Conservation (phyloP, 306 rosid species). For the Geum urbanum region DNA sequence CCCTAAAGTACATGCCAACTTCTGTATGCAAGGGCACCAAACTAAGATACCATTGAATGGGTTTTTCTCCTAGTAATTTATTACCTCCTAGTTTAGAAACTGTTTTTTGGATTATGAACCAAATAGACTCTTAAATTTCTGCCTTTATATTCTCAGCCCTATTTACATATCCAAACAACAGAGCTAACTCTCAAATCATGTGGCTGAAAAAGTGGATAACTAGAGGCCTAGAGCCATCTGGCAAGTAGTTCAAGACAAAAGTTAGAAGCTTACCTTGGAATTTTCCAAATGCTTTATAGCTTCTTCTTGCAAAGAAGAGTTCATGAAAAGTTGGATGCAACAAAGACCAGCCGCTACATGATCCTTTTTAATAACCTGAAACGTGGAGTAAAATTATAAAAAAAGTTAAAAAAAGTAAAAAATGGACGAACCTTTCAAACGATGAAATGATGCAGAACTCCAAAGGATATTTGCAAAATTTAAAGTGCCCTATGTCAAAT, state of each 20-base stretch:
- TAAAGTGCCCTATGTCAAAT: not conserved
- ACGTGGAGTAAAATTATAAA: slow-evolving; percentile 8
- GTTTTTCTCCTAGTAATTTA: no score
- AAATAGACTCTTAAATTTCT: not conserved
- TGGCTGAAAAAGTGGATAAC: not conserved
- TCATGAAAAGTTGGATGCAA: slow-evolving; percentile 92
- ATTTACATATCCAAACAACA: slow-evolving; percentile 3
- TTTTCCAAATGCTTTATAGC: slow-evolving; percentile 90
- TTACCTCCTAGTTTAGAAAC: not conserved
- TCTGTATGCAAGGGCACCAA: not conserved
- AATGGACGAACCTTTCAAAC: slow-evolving; percentile 1
- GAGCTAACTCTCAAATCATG: not conserved
- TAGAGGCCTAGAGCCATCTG: slow-evolving; percentile 1
- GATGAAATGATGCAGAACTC: not conserved
- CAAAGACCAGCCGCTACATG: slow-evolving; percentile 97
- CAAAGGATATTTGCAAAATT: not conserved
- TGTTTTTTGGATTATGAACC: not conserved
- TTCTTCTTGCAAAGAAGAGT: slow-evolving; percentile 81
- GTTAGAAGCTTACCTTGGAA: slow-evolving; percentile 62
- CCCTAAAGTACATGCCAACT: not conserved
- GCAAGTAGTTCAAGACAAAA: slow-evolving; percentile 1
- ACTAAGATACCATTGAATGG: not conserved
- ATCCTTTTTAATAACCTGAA: slow-evolving; percentile 85
- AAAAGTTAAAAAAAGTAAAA: not conserved
- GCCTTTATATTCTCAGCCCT: not conserved